Base-by-base conservation (phyloP, 306 rosid genomes). In the Rosa chinensis region DNA sequence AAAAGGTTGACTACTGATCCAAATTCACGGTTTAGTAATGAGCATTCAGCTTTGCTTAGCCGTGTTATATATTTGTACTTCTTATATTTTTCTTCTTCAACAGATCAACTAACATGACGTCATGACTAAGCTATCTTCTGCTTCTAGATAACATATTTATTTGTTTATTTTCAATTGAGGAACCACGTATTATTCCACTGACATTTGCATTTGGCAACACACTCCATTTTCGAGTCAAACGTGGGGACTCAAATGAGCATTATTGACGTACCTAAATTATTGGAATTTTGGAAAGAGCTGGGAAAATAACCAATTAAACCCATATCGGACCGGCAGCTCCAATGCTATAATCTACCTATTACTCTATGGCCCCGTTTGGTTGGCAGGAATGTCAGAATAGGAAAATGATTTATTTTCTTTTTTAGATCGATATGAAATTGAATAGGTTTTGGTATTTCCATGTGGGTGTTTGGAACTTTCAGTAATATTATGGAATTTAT, bases 41-140 rank as follows among this genome's bases (percentile, higher is more conserved):
- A 20, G 5, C 69, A 35, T 0, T 13, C 45, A 8, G 9, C 42
- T 25, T 77, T 78, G 85, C 87, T 81, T 84, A 84, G 47, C 84
- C 87, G 87, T 66, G 87, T 84, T 76, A 9, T 70, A 12, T 10
- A 4, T 3, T 61, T 20, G n/a, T n/a, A 18, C 21, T 32, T n/a
- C 50, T 50, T 50, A 4, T 43, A 17, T 23, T 62, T 64, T 42
- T 32, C 44, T 37, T 32, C 17, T 17, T 25, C 48, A 37, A 42
- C 52, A 18, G 4, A 17, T 39, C 23, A 66, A 66, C 23, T 17
- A 8, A 6, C 47, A 6, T 66, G 28, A 25, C 28, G 28, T 25
- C 28, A 25, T 25, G 69, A 63, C 69, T 63, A 28, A 14, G 69
- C 43, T 63, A 14, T 10, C 69, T 32, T 32, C 10, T 13, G 71